Percentiles rank a stretch among this genome's conserved stretches.
phyloP scores from a whole-genome alignment of 2,329 filamentous ascomycete genomes.

The Bipolaris cookei region DNA sequence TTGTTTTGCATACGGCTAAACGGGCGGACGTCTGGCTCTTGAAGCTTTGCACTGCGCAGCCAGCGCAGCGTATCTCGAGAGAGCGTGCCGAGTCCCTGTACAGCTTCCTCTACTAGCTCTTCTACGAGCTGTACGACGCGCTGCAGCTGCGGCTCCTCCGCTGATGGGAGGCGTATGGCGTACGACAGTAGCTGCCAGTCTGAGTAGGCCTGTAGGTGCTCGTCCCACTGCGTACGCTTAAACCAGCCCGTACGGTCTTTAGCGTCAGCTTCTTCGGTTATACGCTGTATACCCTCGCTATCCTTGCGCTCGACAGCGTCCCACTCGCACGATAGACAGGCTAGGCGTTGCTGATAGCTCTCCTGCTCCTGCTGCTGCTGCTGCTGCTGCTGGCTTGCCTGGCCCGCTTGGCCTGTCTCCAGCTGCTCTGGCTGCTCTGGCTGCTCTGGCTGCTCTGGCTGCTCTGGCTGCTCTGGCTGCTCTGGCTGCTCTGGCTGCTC shows the following conservation, averaged over 20 bases:
- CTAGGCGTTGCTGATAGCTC: not conserved
- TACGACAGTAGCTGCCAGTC: slow-evolving; percentile 5
- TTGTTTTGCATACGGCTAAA: not conserved
- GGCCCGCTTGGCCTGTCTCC: not conserved
- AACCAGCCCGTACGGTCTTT: slow-evolving; percentile 5
- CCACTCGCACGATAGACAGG: not conserved
- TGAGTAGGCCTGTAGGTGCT: slow-evolving; percentile 4
- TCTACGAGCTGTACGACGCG: not conserved
- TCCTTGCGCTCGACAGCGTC: not conserved
- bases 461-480: too few species aligned
- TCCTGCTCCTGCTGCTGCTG: not conserved
- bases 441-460: not conserved
- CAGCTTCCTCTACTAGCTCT: not conserved
- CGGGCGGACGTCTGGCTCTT: not conserved
- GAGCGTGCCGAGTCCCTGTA: not conserved
- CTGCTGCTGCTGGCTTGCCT: not conserved
- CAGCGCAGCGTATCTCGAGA: not conserved
- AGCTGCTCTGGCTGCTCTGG: not conserved
- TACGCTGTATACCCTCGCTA: not conserved
- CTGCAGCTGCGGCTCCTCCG: not conserved
- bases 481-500: too few species aligned
- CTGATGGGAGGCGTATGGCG: not conserved
- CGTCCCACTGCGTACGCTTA: slow-evolving; percentile 3
- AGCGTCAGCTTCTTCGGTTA: not conserved
- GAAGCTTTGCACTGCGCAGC: not conserved